Evolutionary conservation across 2,329 filamentous ascomycete genomes (phyloP).

Genomic region (Claviceps digitariae): DNA sequence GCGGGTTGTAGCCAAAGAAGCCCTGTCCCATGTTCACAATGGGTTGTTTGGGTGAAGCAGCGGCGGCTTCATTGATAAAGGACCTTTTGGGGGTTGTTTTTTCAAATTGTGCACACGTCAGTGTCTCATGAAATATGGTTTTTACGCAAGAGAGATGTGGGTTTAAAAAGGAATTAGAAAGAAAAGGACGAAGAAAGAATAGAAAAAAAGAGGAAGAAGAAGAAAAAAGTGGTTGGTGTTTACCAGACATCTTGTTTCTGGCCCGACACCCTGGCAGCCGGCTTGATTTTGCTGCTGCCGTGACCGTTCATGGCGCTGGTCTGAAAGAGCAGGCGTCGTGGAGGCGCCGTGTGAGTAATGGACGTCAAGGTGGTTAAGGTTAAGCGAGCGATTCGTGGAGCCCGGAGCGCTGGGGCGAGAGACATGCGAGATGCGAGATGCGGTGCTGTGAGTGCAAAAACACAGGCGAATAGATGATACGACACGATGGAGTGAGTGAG

Average conservation of each 20-base stretch:
- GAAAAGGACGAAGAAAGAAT: neutral
- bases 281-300: slow-evolving; percentile 34
- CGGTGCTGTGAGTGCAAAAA: neutral
- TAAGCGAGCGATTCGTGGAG: neutral
- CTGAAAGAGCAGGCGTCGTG: slow-evolving; percentile 2
- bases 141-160: no score
- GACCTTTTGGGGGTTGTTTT: no score
- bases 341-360: neutral
- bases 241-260: slow-evolving; percentile 40
- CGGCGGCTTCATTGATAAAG: slow-evolving; percentile 53
- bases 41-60: slow-evolving; percentile 47
- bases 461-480: no score
- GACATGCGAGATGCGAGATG: neutral
- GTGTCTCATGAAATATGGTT: neutral
- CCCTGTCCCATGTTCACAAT: slow-evolving; percentile 54
- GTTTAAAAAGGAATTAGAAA: no score
- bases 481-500: no score
- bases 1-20: slow-evolving; percentile 89
- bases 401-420: neutral
- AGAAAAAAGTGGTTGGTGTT: slow-evolving; percentile 8
- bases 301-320: slow-evolving; percentile 27
- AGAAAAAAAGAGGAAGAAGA: neutral
- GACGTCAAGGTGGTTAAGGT: no score
- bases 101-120: neutral
- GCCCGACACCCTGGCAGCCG: slow-evolving; percentile 34